These are phyloP conservation scores for Rhynchospora tenuis DNA, from an alignment of 176 grass and related monocot species.

Conservation along the genomic window DNA sequence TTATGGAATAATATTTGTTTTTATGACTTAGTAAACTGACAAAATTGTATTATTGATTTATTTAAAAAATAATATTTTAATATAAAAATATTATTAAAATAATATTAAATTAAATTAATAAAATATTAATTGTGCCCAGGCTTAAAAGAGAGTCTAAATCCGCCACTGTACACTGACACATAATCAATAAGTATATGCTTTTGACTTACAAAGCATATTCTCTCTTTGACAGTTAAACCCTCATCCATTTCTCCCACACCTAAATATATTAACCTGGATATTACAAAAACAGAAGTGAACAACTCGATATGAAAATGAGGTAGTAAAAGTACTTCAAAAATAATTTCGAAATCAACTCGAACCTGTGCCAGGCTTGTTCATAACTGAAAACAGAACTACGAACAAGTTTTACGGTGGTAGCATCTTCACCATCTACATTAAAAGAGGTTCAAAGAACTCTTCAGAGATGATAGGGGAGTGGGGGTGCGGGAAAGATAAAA, in stretches of 20 bases:
- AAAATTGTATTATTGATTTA: too few relatives aligned
- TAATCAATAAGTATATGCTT: not conserved
- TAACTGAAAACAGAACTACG: constrained; percentile 93
- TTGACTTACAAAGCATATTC: constrained; percentile 48
- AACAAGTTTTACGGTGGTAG: constrained; percentile 68
- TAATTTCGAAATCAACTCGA: constrained; percentile 12
- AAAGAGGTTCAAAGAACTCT: constrained; percentile 17
- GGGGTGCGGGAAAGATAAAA: not conserved
- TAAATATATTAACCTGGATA: constrained; percentile 85
- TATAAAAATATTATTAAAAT: too few relatives aligned
- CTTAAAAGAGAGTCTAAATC: too few relatives aligned
- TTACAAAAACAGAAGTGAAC: constrained; percentile 24
- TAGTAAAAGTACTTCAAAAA: constrained; percentile 4
- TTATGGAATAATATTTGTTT: too few relatives aligned
- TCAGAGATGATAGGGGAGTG: not conserved
- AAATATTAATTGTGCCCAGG: too few relatives aligned
- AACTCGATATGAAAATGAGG: constrained; percentile 19
- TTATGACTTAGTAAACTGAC: too few relatives aligned
- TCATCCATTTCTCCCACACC: constrained; percentile 60
- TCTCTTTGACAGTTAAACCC: constrained; percentile 43
- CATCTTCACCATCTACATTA: constrained; percentile 41
- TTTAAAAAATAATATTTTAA: too few relatives aligned
- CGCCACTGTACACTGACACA: too few relatives aligned
- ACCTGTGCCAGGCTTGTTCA: constrained; percentile 99
- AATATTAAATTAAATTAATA: too few relatives aligned